phyloP scores from a whole-genome alignment of 306 rosid species.

The Macrotyloma uniflorum region DNA sequence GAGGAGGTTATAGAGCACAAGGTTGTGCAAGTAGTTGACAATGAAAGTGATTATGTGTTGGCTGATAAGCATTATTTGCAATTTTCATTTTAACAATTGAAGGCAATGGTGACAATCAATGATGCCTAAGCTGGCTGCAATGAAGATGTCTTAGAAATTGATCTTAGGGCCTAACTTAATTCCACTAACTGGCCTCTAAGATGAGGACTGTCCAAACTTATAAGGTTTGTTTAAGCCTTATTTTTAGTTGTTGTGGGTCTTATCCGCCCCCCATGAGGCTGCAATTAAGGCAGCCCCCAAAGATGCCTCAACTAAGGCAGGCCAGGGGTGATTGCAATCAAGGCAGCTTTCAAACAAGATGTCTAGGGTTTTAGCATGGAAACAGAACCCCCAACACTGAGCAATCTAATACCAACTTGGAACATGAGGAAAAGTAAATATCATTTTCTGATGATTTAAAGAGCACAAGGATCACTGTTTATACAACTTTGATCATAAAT shows the following conservation, averaged over 20 bases:
- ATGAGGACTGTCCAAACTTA: not conserved
- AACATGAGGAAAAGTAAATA: not conserved
- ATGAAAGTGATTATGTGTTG: too few species aligned
- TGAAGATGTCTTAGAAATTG: too few species aligned
- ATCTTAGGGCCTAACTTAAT: too few species aligned
- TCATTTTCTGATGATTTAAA: not conserved
- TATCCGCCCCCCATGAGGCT: not conserved
- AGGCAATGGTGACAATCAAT: too few species aligned
- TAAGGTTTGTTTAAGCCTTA: not conserved
- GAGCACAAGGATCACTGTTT: not conserved
- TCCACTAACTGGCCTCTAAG: too few species aligned
- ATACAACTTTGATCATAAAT: not conserved
- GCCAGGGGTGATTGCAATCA: not conserved
- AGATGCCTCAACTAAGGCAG: not conserved
- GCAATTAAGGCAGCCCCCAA: not conserved
- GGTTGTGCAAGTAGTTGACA: too few species aligned
- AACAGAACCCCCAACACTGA: not conserved
- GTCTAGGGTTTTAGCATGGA: not conserved
- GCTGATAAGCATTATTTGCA: too few species aligned
- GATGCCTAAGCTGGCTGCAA: too few species aligned
- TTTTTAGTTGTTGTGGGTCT: not conserved
- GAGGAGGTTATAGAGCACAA: too few species aligned
- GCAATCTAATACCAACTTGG: not conserved
- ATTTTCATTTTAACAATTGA: too few species aligned
- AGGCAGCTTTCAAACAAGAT: not conserved